Base-by-base conservation (phyloP, 306 rosid species). In the Gastrolobium villosum region DNA sequence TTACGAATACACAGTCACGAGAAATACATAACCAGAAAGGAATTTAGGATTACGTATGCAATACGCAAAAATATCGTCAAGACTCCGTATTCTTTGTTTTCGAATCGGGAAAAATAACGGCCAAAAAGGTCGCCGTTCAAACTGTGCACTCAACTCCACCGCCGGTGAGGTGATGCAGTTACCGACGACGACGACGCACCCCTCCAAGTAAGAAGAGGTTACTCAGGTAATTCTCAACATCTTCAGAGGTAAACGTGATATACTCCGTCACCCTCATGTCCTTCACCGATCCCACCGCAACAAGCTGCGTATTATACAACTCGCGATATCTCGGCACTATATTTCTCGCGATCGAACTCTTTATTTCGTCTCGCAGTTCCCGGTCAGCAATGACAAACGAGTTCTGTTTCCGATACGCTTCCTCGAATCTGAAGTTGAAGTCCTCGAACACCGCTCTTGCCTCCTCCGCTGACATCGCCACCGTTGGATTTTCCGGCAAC, bases 331-430 rank as follows among this genome's bases (percentile, higher is more conserved):
- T 75, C 5, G 86, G 65, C 7, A 86, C 77, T 0, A 94, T 59
- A 44, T 77, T 87, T 62, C 77, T 67, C 3, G 59, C 79, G 3
- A 94, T 43, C 1, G 91, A 81, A 13, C 11, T 39, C 35, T 77
- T 86, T 13, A 94, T 84, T 37, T 91, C 91, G 37, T 91, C 90
- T 3, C 92, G 82, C n/a, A 90, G 70, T 57, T 84, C 82, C 15
- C 75, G 9, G 34, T 86, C 86, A 20, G 86, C 64, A 15, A 91
- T 72, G 31, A 81, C 76, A 4, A 77, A 70, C 2, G 68, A 5
- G 5, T 83, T 86, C 71, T 94, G 97, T 65, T 85, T 88, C 75
- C 77, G 59, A 11, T 35, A 70, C 1, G 96, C 83, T 60, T 84
- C 86, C 56, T 88, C 87, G 52, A 93, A 88, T 13, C 59, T 63